Evolutionary conservation across 2,329 filamentous ascomycete genomes (phyloP).

Genomic region (Thermoascus crustaceus): DNA sequence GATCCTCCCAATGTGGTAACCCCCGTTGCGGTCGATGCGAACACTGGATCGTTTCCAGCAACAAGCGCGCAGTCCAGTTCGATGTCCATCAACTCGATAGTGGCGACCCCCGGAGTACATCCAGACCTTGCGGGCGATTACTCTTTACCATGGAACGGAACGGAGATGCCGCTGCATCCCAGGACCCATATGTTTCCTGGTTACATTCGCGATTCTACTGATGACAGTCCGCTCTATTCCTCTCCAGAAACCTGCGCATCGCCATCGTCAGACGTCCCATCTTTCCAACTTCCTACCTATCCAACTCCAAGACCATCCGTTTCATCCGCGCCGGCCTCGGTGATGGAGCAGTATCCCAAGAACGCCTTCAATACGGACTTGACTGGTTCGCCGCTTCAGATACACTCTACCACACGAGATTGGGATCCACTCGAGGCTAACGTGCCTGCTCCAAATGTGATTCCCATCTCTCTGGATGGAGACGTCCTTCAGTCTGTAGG

Average conservation of each 20-base stretch:
- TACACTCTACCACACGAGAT: constrained; percentile 21
- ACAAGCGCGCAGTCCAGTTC: constrained; percentile 22
- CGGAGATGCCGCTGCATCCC: constrained; percentile 27
- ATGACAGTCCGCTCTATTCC: constrained; percentile 36
- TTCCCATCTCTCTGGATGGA: constrained; percentile 26
- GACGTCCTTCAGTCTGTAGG: constrained; percentile 31
- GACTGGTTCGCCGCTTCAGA: constrained; percentile 26
- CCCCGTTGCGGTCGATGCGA: constrained; percentile 17
- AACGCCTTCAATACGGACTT: constrained; percentile 24
- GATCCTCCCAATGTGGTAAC: constrained; percentile 16
- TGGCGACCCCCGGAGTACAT: constrained; percentile 26
- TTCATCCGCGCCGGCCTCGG: constrained; percentile 25
- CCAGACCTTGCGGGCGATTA: constrained; percentile 25
- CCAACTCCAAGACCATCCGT: constrained; percentile 21
- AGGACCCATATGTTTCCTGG: constrained; percentile 21
- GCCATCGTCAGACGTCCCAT: constrained; percentile 29
- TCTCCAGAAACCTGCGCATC: constrained; percentile 38
- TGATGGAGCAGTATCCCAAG: constrained; percentile 29
- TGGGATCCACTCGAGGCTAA: constrained; percentile 26
- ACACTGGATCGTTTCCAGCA: constrained; percentile 16
- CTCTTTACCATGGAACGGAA: constrained; percentile 28
- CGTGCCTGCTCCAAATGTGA: constrained; percentile 24
- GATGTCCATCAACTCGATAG: constrained; percentile 30
- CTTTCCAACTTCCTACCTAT: constrained; percentile 24
- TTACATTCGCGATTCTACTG: constrained; percentile 29